A percentile compares a stretch with the other conserved stretches of the same genome.
Conservation (phyloP, 2,329 filamentous ascomycete species). For the Pseudogymnoascus sp. region DNA sequence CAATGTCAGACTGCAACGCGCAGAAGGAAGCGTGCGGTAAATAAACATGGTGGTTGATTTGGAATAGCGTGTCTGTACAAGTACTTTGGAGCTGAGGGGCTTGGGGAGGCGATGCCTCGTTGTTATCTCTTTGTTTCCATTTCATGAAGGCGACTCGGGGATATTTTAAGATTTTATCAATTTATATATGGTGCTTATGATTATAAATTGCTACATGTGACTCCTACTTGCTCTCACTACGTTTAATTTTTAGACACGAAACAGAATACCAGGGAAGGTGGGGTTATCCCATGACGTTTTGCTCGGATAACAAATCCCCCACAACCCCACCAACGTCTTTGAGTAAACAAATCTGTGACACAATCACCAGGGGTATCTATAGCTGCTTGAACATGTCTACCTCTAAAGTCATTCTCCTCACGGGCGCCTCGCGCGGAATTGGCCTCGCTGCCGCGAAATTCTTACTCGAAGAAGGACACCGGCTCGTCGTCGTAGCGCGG, state of each 20-base stretch:
- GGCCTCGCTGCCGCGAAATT: slow-evolving; percentile 48
- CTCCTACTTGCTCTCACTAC: not conserved
- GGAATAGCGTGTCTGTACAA: not conserved
- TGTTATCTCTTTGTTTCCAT: not conserved
- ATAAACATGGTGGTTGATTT: not conserved
- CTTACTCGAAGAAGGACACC: slow-evolving; percentile 45
- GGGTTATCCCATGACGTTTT: not conserved
- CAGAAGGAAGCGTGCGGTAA: slow-evolving; percentile 19
- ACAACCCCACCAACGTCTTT: not conserved
- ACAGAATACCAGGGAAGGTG: not conserved
- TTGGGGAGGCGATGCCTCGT: not conserved
- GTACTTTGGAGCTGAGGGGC: not conserved
- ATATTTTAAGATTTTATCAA: not conserved
- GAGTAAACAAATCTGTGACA: not conserved
- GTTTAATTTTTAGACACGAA: not conserved
- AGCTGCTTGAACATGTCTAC: slow-evolving; percentile 30
- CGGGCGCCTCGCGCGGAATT: slow-evolving; percentile 57
- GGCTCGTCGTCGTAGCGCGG: slow-evolving; percentile 52
- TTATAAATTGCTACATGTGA: not conserved
- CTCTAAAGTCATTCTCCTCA: slow-evolving; percentile 64
- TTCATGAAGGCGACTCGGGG: not conserved
- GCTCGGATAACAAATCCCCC: not conserved
- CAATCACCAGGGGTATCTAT: not conserved
- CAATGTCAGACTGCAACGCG: slow-evolving; percentile 18
- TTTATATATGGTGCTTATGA: not conserved